phyloP scores from a whole-genome alignment of 2,329 filamentous ascomycete species.

The Diaporthe caulivora region DNA sequence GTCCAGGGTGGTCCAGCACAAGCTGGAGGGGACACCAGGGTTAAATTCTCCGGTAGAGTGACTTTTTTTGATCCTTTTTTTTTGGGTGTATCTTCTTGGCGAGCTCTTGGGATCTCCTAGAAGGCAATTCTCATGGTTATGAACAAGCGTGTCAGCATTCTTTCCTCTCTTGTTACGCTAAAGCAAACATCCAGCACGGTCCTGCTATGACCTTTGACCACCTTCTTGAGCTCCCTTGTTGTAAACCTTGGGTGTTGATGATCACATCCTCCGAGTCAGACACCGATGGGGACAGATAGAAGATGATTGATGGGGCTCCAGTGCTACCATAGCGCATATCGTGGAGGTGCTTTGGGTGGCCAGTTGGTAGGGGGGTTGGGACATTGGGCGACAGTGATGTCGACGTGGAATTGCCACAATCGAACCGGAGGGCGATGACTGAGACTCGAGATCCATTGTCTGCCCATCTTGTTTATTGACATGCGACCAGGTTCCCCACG shows the following conservation, averaged over 20 bases:
- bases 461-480: conserved; percentile 51
- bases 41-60: neutral
- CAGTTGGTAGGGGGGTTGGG: conserved; percentile 86
- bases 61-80: neutral
- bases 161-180: conserved; percentile 84
- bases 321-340: conserved; percentile 87
- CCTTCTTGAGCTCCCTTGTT: conserved; percentile 91
- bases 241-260: conserved; percentile 99
- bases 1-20: conserved; percentile 6
- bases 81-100: neutral
- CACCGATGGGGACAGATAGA: conserved; percentile 78
- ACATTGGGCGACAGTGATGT: conserved; percentile 81
- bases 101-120: too few relatives aligned
- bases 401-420: conserved; percentile 86
- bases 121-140: too few relatives aligned
- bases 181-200: conserved; percentile 91
- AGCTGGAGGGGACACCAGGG: neutral
- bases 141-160: conserved; percentile 64
- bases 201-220: conserved; percentile 92
- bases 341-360: conserved; percentile 85
- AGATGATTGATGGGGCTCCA: conserved; percentile 80
- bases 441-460: conserved; percentile 94
- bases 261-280: conserved; percentile 93
- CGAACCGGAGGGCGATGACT: conserved; percentile 80
- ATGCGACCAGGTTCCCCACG: neutral